Conservation (phyloP, 2,329 filamentous ascomycete species). For the Pseudocercospora musae region DNA sequence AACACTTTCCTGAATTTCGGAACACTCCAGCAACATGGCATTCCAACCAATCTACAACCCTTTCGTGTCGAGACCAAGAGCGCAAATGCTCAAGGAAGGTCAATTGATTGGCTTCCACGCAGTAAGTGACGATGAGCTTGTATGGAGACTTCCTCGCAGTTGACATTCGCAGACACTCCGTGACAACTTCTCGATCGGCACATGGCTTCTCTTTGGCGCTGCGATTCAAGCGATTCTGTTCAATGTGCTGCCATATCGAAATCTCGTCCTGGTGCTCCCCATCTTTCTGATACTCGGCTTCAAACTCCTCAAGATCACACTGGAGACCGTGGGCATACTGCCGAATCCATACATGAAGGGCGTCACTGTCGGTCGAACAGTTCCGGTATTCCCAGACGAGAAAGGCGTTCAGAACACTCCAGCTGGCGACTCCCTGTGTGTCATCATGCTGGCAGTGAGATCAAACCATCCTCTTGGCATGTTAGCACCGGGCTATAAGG, state of each 20-base stretch:
- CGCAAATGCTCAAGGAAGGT: neutral
- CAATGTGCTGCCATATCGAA: conserved; percentile 30
- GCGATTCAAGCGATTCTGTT: conserved; percentile 34
- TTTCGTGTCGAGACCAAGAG: conserved; percentile 1
- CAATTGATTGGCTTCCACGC: neutral
- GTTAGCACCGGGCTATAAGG: conserved; percentile 18
- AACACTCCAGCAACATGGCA: neutral
- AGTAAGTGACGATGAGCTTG: neutral
- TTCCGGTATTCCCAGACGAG: conserved; percentile 12
- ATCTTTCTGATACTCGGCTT: conserved; percentile 29
- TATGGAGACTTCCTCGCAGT: neutral
- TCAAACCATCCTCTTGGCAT: conserved; percentile 23
- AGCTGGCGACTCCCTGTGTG: conserved; percentile 6
- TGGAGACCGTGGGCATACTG: conserved; percentile 32
- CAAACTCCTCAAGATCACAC: conserved; percentile 31
- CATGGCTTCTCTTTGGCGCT: conserved; percentile 27
- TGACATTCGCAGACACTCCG: conserved; percentile 6
- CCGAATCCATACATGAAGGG: conserved; percentile 35
- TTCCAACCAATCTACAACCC: conserved; percentile 4
- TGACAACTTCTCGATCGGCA: conserved; percentile 8
- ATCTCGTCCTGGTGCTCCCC: conserved; percentile 20
- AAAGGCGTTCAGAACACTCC: conserved; percentile 14
- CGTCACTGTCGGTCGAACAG: conserved; percentile 24
- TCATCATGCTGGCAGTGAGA: conserved; percentile 14
- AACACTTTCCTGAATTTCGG: no score